Percentiles rank a stretch among this genome's conserved stretches.
Conservation (phyloP, 202 grass and related monocot species). For the Setaria italica region DNA sequence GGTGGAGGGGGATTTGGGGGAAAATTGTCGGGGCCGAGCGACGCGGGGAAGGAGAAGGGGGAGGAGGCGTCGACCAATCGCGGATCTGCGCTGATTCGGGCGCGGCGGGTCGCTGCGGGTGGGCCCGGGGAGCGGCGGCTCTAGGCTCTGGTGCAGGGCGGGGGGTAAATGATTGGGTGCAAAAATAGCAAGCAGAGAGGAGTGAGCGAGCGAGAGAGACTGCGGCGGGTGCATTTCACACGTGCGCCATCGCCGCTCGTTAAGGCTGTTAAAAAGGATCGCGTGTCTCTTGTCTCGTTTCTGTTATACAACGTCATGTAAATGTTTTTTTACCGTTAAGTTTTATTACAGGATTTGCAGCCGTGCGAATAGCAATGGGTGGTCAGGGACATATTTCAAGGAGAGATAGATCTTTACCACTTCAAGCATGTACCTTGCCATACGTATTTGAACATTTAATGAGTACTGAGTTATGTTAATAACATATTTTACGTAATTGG, state of each 20-base stretch:
- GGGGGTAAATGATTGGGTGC: slow-evolving; percentile 35
- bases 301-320: neutral
- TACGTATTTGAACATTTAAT: no score
- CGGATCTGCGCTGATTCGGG: slow-evolving; percentile 53
- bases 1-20: slow-evolving; percentile 36
- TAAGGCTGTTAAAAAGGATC: neutral
- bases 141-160: neutral
- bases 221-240: neutral
- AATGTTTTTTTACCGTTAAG: neutral
- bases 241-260: neutral
- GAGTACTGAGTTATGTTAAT: no score
- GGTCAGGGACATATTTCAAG: no score
- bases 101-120: slow-evolving; percentile 40
- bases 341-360: no score
- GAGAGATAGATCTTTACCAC: no score
- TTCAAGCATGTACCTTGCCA: no score
- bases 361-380: no score
- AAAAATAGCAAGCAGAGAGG: slow-evolving; percentile 44
- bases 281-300: neutral
- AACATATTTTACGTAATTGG: no score
- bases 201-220: neutral
- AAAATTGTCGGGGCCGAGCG: slow-evolving; percentile 32
- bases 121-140: slow-evolving; percentile 48
- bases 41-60: slow-evolving; percentile 42
- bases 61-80: slow-evolving; percentile 60